Evolutionary conservation across 2,329 filamentous ascomycete genomes (phyloP), one percentile per base, ranked within the genome.

Genomic region (Claviceps digitariae): DNA sequence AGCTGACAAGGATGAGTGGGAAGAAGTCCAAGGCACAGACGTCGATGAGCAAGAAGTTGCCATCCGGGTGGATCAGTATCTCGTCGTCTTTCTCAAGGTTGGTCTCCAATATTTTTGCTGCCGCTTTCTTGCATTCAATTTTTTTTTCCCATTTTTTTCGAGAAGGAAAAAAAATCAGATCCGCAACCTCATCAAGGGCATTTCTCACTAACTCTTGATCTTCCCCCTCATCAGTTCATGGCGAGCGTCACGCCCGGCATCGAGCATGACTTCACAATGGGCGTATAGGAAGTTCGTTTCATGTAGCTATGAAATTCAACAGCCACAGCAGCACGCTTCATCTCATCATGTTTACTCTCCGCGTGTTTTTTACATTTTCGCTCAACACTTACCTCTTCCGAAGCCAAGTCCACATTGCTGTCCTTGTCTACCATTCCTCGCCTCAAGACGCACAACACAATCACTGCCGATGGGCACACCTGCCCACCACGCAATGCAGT

Each of bases 251-350:
- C 91, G 17, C 93, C 93, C 6, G 90, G 90, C 48, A 97, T 98
- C 68, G 91, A 97, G 71, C 89, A 96, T 68, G 91, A 97, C 67
- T 96, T 94, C 68, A 97, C 91, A 1, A 96, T 96, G 90, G 87
- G 89, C 6, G 84, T 95, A 41, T 95, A 75, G 75, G 34, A 38
- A n/a, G 7, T 34, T 34, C 13, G 4, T 38, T 38, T 38, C 7
- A 38, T 4, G 34, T 38, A 38, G 34, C 7, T 17, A 38, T 38
- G 34, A 38, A 38, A 38, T 21, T 25, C 12, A 25, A 44, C n/a
- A n/a, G n/a, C n/a, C n/a, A n/a, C n/a, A n/a, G 21, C 21, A 44
- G 21, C 43, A 15, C 23, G n/a, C 8, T 17, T 12, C 10, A 15
- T 38, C 34, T 38, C 17, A 15, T 8, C 43, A 44, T 3, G 7